phyloP scores from a whole-genome alignment of 225 moss, liverwort and hornwort species.

The Climacium dendroides region DNA sequence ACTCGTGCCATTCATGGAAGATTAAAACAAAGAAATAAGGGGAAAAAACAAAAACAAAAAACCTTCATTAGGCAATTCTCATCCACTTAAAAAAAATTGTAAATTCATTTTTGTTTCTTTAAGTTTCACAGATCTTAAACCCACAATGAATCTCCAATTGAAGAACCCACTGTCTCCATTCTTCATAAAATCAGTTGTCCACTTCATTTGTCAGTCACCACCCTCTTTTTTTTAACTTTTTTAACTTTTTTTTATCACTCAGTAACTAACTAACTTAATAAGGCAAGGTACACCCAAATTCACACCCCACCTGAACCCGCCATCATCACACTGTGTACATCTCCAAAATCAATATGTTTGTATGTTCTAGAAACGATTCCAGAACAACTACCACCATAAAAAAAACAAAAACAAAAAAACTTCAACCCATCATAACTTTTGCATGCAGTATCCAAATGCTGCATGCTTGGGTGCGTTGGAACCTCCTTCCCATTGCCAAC shows the following conservation, averaged over 20 bases:
- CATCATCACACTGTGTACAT: accelerated
- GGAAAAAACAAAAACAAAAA: no score
- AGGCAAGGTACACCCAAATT: not conserved
- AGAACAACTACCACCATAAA: not conserved
- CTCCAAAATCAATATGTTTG: not conserved
- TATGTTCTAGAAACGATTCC: not conserved
- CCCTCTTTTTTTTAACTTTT: no score
- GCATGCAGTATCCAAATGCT: not conserved
- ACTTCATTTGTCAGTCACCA: no score
- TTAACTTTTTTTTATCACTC: not conserved
- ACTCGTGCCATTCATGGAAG: no score
- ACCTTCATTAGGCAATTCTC: no score
- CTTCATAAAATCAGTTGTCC: not conserved
- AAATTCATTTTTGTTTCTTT: not conserved
- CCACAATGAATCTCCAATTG: not conserved
- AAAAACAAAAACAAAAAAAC: not conserved
- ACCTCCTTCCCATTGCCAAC: not conserved
- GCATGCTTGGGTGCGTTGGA: accelerated
- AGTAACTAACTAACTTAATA: no score
- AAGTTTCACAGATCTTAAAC: not conserved
- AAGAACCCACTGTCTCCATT: not conserved
- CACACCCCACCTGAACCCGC: accelerated
- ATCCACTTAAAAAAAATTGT: not conserved
- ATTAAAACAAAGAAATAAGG: no score
- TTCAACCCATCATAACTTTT: not conserved